Percentiles rank a stretch among this genome's conserved stretches.
phyloP scores from a whole-genome alignment of 306 rosid species.

The Pterocarpus macrocarpus region DNA sequence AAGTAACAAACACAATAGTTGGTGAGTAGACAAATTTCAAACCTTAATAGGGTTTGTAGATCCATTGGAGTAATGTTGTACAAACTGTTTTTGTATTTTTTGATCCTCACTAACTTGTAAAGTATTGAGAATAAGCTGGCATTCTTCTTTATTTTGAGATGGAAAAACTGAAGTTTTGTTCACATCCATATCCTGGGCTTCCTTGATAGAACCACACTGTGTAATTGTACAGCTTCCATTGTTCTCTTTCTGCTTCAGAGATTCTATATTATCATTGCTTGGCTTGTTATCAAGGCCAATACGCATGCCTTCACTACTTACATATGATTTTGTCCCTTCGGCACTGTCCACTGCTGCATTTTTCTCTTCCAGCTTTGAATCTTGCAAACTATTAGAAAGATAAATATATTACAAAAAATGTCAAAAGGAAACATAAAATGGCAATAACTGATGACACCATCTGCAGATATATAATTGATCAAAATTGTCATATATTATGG shows the following conservation, averaged over 20 bases:
- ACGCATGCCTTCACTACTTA: constrained; percentile 37
- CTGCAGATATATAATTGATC: neutral
- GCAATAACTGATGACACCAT: constrained; percentile 10
- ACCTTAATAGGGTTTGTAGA: constrained; percentile 53
- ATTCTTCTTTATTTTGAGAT: constrained; percentile 42
- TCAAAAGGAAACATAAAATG: constrained; percentile 34
- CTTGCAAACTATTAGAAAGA: constrained; percentile 52
- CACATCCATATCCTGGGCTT: constrained; percentile 43
- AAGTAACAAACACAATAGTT: constrained; percentile 18
- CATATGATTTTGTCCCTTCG: constrained; percentile 39
- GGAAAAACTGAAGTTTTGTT: constrained; percentile 49
- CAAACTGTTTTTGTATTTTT: constrained; percentile 35
- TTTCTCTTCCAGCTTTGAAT: constrained; percentile 47
- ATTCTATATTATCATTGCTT: constrained; percentile 38
- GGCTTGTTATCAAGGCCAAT: constrained; percentile 37
- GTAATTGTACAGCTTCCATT: constrained; percentile 21
- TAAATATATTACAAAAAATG: constrained; percentile 25
- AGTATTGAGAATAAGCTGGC: constrained; percentile 39
- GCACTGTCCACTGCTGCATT: constrained; percentile 28
- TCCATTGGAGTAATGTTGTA: constrained; percentile 45
- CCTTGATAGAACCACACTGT: constrained; percentile 36
- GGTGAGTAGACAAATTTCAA: constrained; percentile 38
- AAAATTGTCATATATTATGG: neutral
- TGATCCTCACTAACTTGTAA: constrained; percentile 47
- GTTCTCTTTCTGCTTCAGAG: constrained; percentile 48